Base-by-base conservation (phyloP, 176 grass and related monocot genomes). In the Triticum monococcum region DNA sequence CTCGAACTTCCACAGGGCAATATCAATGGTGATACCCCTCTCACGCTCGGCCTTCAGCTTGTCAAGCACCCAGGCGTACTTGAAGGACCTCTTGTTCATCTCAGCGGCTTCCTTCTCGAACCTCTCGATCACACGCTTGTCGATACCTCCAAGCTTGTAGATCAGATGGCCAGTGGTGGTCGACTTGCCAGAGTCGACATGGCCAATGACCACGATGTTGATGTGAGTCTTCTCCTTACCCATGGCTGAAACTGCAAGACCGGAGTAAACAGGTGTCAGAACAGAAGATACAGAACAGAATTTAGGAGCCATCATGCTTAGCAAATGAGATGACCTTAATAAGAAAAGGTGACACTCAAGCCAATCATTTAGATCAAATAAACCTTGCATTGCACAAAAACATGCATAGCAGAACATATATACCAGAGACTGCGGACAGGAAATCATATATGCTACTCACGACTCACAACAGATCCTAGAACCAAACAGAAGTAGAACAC, bases 91-190 rank as follows among this genome's bases (percentile, higher is more conserved):
- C 71, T 74, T 74, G 71, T 74, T 74, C 71, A 74, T 74, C 40
- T 74, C 71, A 74, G 71, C 71, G 0, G 71, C 71, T 74, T 74
- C 71, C 40, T 74, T 74, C 71, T 74, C 71, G 0, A 74, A 74
- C 71, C 73, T 77, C 73, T 77, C 73, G 17, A 77, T 77, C 4
- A 77, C 74, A 77, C 74, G 74, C 74, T 77, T 77, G 74, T 77
- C 74, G 3, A 77, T 77, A 3, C 74, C 74, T 32, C 74, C 74
- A 56, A 77, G 74, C 26, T 77, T 77, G 46, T 77, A 57, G 48
- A 77, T 77, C 26, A 77, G 74, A 50, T 50, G 72, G 40, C 72
- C 72, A 46, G 41, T 75, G 23, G 72, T 75, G 23, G 72, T 75
- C 23, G 72, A 75, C 72, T 75, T 75, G 23, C 72, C 72, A 30